Percentiles rank a stretch among this genome's conserved stretches.
phyloP scores from a whole-genome alignment of 1,139 yeast genomes.

The Blastobotrys proliferans region DNA sequence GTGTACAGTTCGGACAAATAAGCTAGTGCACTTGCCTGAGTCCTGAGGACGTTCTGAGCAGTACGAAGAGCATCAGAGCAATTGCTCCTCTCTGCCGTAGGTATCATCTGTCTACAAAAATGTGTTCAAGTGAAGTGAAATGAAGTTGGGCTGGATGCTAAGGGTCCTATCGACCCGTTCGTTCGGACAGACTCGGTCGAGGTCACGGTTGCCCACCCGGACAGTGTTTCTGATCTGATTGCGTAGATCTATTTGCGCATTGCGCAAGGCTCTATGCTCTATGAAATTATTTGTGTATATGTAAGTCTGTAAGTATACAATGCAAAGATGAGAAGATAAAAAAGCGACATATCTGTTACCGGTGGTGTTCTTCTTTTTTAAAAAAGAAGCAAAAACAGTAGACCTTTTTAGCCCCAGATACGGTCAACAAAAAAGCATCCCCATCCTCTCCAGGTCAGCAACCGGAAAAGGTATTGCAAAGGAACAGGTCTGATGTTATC shows the following conservation, averaged over 20 bases:
- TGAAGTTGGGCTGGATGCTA: too few species aligned
- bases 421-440: conserved; percentile 33
- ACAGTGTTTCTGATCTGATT: too few species aligned
- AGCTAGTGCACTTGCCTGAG: conserved; percentile 45
- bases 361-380: neutral
- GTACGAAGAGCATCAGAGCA: conserved; percentile 30
- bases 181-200: too few species aligned
- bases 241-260: too few species aligned
- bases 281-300: neutral
- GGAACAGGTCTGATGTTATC: conserved; percentile 31
- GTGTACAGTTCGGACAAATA: conserved; percentile 42
- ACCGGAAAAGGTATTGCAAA: conserved; percentile 28
- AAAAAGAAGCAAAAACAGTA: neutral
- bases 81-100: too few species aligned
- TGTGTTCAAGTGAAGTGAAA: too few species aligned
- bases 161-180: too few species aligned
- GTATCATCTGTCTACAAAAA: too few species aligned
- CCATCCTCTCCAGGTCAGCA: conserved; percentile 35
- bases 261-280: too few species aligned
- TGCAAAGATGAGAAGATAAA: neutral
- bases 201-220: too few species aligned
- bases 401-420: conserved; percentile 29
- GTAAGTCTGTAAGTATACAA: neutral
- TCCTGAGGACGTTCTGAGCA: conserved; percentile 39
- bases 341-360: neutral